A percentile compares a stretch with the other conserved stretches of the same genome.
phyloP scores from a whole-genome alignment of 257 asterid genomes.

The Solanum bukasovii region DNA sequence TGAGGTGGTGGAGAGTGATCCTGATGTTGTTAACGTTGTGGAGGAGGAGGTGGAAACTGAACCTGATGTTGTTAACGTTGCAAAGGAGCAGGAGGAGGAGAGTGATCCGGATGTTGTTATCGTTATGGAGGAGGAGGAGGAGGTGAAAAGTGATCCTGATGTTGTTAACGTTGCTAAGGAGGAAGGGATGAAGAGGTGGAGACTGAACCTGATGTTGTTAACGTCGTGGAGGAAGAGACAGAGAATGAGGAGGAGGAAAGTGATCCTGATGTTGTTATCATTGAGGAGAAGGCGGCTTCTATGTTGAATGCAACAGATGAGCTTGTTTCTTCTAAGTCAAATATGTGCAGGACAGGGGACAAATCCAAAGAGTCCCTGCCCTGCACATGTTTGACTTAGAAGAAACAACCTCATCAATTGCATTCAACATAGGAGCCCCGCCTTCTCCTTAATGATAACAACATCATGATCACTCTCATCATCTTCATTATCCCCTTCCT shows the following conservation, averaged over 20 bases:
- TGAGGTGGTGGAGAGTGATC: neutral
- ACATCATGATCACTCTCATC: no score
- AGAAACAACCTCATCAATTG: neutral
- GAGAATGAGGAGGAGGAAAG: no score
- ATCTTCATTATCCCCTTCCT: no score
- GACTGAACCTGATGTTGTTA: no score
- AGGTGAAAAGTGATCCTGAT: no score
- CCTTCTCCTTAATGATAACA: no score
- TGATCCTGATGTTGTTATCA: no score
- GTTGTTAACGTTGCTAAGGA: no score
- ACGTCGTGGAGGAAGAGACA: no score
- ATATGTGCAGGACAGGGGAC: neutral
- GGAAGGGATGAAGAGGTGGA: no score
- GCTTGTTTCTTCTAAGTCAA: neutral
- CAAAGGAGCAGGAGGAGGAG: neutral
- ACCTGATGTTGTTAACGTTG: neutral
- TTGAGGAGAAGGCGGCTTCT: neutral
- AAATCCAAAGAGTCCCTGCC: neutral
- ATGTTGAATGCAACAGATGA: neutral
- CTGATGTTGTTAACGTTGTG: neutral
- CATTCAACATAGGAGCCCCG: no score
- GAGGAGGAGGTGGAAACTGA: neutral
- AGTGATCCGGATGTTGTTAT: no score
- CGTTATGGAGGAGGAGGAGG: accelerated
- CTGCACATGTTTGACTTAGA: neutral